A percentile compares a stretch with the other conserved stretches of the same genome.
Conservation (phyloP, 139 green algal genomes). For the Chlorella sp. region DNA sequence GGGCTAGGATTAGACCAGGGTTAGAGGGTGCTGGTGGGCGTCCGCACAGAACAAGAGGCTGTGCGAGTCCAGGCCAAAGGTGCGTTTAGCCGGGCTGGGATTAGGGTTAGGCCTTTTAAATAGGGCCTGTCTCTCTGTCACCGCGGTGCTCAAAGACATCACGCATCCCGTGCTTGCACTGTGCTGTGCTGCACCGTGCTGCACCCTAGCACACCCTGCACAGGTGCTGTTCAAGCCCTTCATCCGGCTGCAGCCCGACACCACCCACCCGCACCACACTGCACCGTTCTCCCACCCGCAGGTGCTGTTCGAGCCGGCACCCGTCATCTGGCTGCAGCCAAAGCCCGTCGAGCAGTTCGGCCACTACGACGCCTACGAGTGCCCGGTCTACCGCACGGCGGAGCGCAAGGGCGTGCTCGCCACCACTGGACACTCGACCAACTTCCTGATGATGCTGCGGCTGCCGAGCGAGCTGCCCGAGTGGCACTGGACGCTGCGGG, state of each 20-base stretch:
- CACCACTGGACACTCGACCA: slow-evolving; percentile 77
- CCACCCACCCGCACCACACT: no score
- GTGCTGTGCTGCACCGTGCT: neutral
- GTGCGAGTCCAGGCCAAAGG: slow-evolving; percentile 10
- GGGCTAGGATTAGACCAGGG: no score
- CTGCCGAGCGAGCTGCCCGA: slow-evolving; percentile 49
- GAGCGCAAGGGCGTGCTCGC: slow-evolving; percentile 46
- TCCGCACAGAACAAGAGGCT: neutral
- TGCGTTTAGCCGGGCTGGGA: no score
- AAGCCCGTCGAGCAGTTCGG: slow-evolving; percentile 36
- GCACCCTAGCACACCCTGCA: no score
- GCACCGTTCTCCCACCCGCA: no score
- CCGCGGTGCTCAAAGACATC: no score
- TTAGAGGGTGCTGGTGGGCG: slow-evolving; percentile 54
- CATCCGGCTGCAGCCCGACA: slow-evolving; percentile 67
- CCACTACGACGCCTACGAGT: slow-evolving; percentile 57
- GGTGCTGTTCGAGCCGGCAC: slow-evolving; percentile 56
- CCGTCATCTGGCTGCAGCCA: slow-evolving; percentile 67
- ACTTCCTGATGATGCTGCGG: slow-evolving; percentile 74
- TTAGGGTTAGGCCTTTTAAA: no score
- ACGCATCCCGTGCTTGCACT: no score
- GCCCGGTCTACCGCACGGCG: slow-evolving; percentile 72
- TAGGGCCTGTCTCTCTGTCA: no score
- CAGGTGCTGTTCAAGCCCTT: slow-evolving; percentile 62
- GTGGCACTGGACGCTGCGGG: slow-evolving; percentile 62